Percentiles rank a stretch among this genome's conserved stretches.
Conservation (phyloP, 2,329 filamentous ascomycete genomes). For the Tympanopsis confertula region DNA sequence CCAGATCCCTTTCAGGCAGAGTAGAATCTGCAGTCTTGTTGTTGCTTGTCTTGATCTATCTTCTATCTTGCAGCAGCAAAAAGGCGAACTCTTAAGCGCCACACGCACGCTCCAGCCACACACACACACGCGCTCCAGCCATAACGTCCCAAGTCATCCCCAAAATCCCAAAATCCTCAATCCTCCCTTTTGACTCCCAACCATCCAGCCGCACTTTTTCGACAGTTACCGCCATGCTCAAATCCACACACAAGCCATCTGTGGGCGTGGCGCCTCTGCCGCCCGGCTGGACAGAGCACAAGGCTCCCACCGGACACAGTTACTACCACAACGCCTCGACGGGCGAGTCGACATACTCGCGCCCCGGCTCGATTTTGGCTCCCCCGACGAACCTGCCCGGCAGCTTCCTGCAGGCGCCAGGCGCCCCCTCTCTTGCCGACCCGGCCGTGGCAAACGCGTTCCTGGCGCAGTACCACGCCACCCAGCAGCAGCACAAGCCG, state of each 20-base stretch:
- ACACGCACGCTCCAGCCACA: too few species aligned
- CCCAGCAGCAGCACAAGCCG: slow-evolving; percentile 7
- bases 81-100: too few species aligned
- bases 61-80: too few species aligned
- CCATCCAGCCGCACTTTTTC: too few species aligned
- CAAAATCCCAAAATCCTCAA: too few species aligned
- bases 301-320: slow-evolving; percentile 71
- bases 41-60: too few species aligned
- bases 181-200: too few species aligned
- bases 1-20: too few species aligned
- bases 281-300: slow-evolving; percentile 85
- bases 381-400: slow-evolving; percentile 16
- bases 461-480: slow-evolving; percentile 37
- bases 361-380: slow-evolving; percentile 36
- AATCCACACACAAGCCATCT: slow-evolving; percentile 62
- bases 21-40: too few species aligned
- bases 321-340: slow-evolving; percentile 81
- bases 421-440: slow-evolving; percentile 32
- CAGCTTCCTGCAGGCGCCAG: slow-evolving; percentile 28
- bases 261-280: slow-evolving; percentile 46
- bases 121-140: too few species aligned
- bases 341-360: slow-evolving; percentile 76
- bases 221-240: slow-evolving; percentile 56
- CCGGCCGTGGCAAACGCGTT: slow-evolving; percentile 48
- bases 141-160: too few species aligned